A percentile compares a stretch with the other conserved stretches of the same genome.
phyloP scores from a whole-genome alignment of 768 basidiomycete genomes.

The Auricularia sp. region DNA sequence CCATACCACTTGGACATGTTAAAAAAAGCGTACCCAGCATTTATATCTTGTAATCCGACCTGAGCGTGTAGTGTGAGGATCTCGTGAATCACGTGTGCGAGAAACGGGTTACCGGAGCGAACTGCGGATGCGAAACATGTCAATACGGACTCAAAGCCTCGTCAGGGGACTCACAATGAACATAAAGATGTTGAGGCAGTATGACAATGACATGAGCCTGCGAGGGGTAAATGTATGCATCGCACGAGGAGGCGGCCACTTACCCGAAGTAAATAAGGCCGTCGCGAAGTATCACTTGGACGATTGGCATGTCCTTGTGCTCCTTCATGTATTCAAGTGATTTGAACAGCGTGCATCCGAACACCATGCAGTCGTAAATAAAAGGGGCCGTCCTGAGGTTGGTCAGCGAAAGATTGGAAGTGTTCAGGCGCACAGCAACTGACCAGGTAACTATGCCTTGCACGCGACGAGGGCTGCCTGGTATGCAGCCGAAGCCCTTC shows the following conservation, averaged over 20 bases:
- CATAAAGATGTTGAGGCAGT: not conserved
- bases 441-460: not conserved
- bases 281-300: not conserved
- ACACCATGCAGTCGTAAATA: not conserved
- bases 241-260: not conserved
- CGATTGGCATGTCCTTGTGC: not conserved
- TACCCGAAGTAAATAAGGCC: not conserved
- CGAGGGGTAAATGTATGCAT: not conserved
- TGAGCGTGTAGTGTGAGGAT: not conserved
- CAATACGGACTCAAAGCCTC: too few species aligned
- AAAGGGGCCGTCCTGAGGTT: not conserved
- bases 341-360: not conserved
- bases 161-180: not conserved
- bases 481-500: slow-evolving; percentile 1
- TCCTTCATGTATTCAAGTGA: not conserved
- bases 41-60: not conserved
- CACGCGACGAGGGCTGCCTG: not conserved
- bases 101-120: not conserved
- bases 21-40: not conserved
- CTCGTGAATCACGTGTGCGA: not conserved
- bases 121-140: not conserved
- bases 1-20: not conserved
- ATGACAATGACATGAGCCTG: not conserved
- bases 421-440: not conserved
- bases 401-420: not conserved